Percentiles rank a stretch among this genome's conserved stretches.
Evolutionary conservation across 2,329 filamentous ascomycete genomes (phyloP).

Genomic region (Hypomyces rosellus): DNA sequence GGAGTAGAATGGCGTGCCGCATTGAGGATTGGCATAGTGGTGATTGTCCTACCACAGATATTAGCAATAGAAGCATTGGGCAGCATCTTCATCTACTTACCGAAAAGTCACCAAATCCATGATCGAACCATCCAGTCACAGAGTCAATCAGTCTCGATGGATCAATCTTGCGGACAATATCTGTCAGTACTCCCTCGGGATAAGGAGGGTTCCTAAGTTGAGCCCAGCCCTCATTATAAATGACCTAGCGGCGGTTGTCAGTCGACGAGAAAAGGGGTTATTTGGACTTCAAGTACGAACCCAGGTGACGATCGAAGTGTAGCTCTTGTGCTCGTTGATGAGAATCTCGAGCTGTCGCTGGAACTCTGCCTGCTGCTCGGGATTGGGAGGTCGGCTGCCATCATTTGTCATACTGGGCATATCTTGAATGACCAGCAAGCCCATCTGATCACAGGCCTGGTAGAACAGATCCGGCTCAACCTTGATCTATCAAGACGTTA

Average conservation of each 20-base stretch:
- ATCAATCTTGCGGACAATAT: conserved; percentile 50
- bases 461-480: conserved; percentile 63
- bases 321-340: conserved; percentile 56
- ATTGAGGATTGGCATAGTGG: conserved; percentile 65
- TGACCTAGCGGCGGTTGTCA: conserved; percentile 34
- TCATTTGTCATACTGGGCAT: conserved; percentile 55
- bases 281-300: conserved; percentile 26
- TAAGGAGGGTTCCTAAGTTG: conserved; percentile 44
- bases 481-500: conserved; percentile 47
- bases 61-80: neutral
- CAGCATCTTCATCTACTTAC: conserved; percentile 14
- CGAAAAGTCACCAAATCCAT: conserved; percentile 59
- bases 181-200: conserved; percentile 52
- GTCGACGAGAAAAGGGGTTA: neutral
- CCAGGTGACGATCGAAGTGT: conserved; percentile 60
- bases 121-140: conserved; percentile 60
- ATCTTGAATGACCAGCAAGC: conserved; percentile 62
- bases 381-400: conserved; percentile 29
- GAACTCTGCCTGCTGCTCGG: conserved; percentile 56
- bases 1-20: conserved; percentile 63
- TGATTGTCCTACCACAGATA: conserved; percentile 51
- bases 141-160: conserved; percentile 58
- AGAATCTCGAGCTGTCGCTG: conserved; percentile 55
- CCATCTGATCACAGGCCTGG: conserved; percentile 59
- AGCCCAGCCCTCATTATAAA: conserved; percentile 70